A percentile compares a stretch with the other conserved stretches of the same genome.
Evolutionary conservation across 2,329 filamentous ascomycete genomes (phyloP).

Genomic region (Simplicillium aogashimaense): DNA sequence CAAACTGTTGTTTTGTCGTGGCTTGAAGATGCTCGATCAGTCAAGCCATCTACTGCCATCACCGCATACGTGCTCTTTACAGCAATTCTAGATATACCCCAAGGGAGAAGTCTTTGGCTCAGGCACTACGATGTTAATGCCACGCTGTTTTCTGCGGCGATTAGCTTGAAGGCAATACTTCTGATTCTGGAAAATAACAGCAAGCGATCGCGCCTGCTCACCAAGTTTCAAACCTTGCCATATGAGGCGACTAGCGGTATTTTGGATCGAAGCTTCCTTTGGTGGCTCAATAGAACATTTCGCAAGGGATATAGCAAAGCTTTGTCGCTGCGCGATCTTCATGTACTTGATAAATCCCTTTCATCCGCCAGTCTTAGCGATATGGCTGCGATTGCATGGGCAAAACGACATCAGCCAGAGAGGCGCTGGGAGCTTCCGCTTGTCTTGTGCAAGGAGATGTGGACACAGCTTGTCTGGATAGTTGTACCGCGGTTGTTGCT

Average conservation of each 20-base stretch:
- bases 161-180: slow-evolving; percentile 15
- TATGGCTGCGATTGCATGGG: slow-evolving; percentile 7
- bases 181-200: slow-evolving; percentile 18
- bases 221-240: slow-evolving; percentile 10
- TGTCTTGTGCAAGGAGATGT: slow-evolving; percentile 1
- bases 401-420: slow-evolving; percentile 3
- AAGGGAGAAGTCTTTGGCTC: slow-evolving; percentile 20
- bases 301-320: slow-evolving; percentile 10
- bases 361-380: slow-evolving; percentile 4
- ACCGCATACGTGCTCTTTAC: slow-evolving; percentile 18
- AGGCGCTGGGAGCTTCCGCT: slow-evolving; percentile 4
- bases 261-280: slow-evolving; percentile 20
- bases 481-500: slow-evolving; percentile 3
- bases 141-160: slow-evolving; percentile 13
- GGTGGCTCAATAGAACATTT: slow-evolving; percentile 22
- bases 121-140: slow-evolving; percentile 10
- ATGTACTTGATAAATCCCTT: slow-evolving; percentile 8
- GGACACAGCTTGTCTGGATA: slow-evolving; percentile 1
- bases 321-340: slow-evolving; percentile 7
- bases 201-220: slow-evolving; percentile 14
- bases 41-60: slow-evolving; percentile 20
- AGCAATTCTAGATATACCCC: slow-evolving; percentile 18
- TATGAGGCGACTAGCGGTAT: slow-evolving; percentile 22
- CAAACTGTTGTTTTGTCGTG: slow-evolving; percentile 17
- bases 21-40: slow-evolving; percentile 18